A percentile compares a stretch with the other conserved stretches of the same genome.
Evolutionary conservation across 2,329 filamentous ascomycete species (phyloP).

Genomic region (Fusarium napiforme): DNA sequence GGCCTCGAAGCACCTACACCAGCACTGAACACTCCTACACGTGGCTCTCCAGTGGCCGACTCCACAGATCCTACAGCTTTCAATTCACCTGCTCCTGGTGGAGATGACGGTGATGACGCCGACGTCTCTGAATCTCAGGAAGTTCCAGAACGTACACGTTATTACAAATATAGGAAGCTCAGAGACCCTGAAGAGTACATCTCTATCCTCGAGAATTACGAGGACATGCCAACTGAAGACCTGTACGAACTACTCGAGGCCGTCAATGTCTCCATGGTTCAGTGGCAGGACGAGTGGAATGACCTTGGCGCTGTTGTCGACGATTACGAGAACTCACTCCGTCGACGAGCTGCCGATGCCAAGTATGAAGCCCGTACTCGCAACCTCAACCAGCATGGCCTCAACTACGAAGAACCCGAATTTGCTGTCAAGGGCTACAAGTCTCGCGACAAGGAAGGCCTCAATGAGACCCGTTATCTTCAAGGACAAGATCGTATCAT

Average conservation of each 20-base stretch:
- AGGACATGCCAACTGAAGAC: slow-evolving; percentile 60
- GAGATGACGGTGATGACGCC: slow-evolving; percentile 51
- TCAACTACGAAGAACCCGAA: slow-evolving; percentile 61
- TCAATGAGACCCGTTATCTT: slow-evolving; percentile 58
- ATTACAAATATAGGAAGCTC: slow-evolving; percentile 61
- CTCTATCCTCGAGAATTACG: slow-evolving; percentile 60
- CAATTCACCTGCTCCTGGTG: slow-evolving; percentile 52
- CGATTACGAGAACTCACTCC: slow-evolving; percentile 67
- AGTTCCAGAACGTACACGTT: slow-evolving; percentile 42
- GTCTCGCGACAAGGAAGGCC: slow-evolving; percentile 56
- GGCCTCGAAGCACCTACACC: slow-evolving; percentile 50
- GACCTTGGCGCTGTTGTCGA: slow-evolving; percentile 62
- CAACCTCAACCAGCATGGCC: slow-evolving; percentile 54
- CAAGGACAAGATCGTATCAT: slow-evolving; percentile 67
- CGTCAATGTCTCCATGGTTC: slow-evolving; percentile 58
- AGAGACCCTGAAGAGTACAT: slow-evolving; percentile 62
- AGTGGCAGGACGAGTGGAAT: slow-evolving; percentile 67
- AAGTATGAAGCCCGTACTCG: slow-evolving; percentile 59
- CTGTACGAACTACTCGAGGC: slow-evolving; percentile 58
- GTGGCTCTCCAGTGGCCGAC: slow-evolving; percentile 55
- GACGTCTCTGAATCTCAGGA: slow-evolving; percentile 52
- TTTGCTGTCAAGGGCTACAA: slow-evolving; percentile 66
- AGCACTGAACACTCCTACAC: slow-evolving; percentile 52
- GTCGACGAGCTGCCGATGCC: slow-evolving; percentile 60
- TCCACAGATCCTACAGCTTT: slow-evolving; percentile 51